phyloP scores from a whole-genome alignment of 75 land plant species.

The Cupressus sempervirens region DNA sequence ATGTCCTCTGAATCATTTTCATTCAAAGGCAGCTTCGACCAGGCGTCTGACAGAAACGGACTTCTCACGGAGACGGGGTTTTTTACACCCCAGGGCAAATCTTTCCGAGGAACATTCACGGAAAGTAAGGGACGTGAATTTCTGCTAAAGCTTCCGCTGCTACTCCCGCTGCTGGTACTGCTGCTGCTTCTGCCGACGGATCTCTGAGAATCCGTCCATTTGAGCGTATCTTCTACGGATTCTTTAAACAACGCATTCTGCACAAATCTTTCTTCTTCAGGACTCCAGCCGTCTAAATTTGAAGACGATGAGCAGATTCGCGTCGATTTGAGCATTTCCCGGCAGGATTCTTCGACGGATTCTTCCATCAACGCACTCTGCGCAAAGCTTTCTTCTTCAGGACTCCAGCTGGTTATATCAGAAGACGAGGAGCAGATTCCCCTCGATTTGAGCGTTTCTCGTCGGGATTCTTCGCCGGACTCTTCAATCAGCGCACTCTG shows the following conservation, averaged over 20 bases:
- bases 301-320: background rate
- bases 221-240: background rate
- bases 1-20: slow-evolving; percentile 42
- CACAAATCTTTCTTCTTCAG: background rate
- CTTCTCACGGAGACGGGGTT: background rate
- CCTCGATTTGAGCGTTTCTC: background rate
- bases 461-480: background rate
- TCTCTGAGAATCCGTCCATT: background rate
- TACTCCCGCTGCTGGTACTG: too few species aligned
- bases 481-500: background rate
- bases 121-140: background rate
- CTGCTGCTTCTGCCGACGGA: background rate
- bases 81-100: background rate
- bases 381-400: background rate
- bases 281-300: background rate
- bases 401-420: background rate
- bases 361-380: background rate
- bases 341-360: background rate
- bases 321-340: background rate
- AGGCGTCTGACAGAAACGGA: slow-evolving; percentile 14
- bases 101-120: background rate
- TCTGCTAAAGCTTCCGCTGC: too few species aligned
- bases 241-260: background rate
- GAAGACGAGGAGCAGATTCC: background rate
- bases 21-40: slow-evolving; percentile 24